Evolutionary conservation across 148 eudicot species (phyloP), one percentile per base, ranked within the genome.

Genomic region (Tetragonia tetragonoides): DNA sequence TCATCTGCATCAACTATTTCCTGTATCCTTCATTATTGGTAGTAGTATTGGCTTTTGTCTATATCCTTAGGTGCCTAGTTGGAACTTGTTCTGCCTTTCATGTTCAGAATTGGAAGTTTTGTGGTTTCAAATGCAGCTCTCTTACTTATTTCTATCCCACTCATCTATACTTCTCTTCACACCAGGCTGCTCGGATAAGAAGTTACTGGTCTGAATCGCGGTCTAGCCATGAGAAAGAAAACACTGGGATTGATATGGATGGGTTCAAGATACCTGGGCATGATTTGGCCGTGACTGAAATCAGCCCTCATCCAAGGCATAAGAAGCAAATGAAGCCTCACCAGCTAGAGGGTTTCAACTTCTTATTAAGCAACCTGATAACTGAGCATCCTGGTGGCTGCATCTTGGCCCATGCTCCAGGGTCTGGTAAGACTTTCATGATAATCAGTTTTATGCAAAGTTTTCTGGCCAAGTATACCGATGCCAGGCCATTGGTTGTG

Each of bases 361-460:
- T 95, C 76, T 86, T 95, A 10, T 76, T 87, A 24, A 87, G 91
- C 81, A 95, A 95, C 84, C 72, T 95, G 81, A 82, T 92, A 49
- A 49, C 86, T 34, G 94, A 92, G 68, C 88, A 91, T 69, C 97
- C 98, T 14, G 91, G 98, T 60, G 98, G 98, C 61, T 95, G 98
- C 75, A 95, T 95, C 49, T 77, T 95, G 86, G 98, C 98, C 24
- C 98, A 95, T 83, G 98, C 97, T 78, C 98, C 98, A 46, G 98
- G 98, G 23, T 94, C 98, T 42, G 98, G 98, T 12, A 94, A 95
- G 81, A 95, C 97, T 6, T 95, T 95, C 66, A 92, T 95, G 97
- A 91, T 95, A 9, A 92, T 95, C 24, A 95, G 98, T 76, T 95
- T 95, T 64, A 87, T 92, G 79, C 97, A 95, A 79, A 92, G 97